Evolutionary conservation across 2,329 filamentous ascomycete genomes (phyloP), one percentile per base, ranked within the genome.

Genomic region (Lachnellula cervina): DNA sequence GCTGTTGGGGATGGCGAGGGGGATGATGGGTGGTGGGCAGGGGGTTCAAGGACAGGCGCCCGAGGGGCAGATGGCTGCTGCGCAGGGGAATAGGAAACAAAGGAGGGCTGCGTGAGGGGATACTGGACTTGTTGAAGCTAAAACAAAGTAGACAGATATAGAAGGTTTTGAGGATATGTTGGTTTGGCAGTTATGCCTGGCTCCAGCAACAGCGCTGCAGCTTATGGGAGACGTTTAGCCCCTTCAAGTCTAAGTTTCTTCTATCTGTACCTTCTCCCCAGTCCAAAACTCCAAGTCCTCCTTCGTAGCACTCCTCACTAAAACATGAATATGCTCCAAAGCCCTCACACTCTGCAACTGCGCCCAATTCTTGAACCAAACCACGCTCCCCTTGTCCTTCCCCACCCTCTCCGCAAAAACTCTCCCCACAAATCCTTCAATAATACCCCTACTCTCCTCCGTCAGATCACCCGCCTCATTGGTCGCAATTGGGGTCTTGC

Each of bases 351-450:
- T 95, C 76, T 97, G 95, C 69, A 97, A 74, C 25, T 85, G 84
- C 57, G 84, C 85, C 91, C 91, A 96, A 66, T 97, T 97, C 79
- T 93, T 95, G 74, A 97, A 97, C 90, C 91, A 97, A 58, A 91
- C 70, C 45, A 87, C 82, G 49, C 73, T 75, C 5, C 77, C 72
- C 55, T 61, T 79, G 3, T 71, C 74, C 0, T 71, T 69, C 0
- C 77, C 79, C 13, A 89, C 73, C 32, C 71, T 73, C n/a, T 80
- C 75, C 35, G 80, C 74, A 68, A 97, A 97, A 16, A 80, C 86
- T 59, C 75, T 77, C 62, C 81, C 72, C 34, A 96, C 85, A 69
- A 89, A 97, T 9, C 77, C 76, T 47, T 83, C 78, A 38, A 96
- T 86, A 57, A 80, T 71, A 42, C 72, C 73, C 52, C 85, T 80